Conservation (phyloP, 768 basidiomycete genomes). For the Mycena kentingensis region DNA sequence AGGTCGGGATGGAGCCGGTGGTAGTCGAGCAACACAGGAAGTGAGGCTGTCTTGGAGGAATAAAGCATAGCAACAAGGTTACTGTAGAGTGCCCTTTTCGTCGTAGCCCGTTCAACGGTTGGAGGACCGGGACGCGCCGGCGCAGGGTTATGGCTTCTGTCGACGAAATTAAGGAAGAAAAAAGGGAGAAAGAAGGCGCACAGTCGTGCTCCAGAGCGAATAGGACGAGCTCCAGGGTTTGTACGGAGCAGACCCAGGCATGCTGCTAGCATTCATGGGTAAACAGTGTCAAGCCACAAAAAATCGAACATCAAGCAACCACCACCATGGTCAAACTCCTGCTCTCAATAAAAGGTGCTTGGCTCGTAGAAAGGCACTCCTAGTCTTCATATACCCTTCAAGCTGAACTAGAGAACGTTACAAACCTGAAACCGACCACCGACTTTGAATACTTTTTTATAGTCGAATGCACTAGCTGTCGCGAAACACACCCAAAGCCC, state of each 20-base stretch:
- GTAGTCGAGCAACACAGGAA: constrained; percentile 49
- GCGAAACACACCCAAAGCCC: constrained; percentile 72
- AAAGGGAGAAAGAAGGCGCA: too few species aligned
- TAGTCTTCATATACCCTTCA: constrained; percentile 56
- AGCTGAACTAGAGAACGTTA: constrained; percentile 81
- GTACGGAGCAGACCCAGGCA: too few species aligned
- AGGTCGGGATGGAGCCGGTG: constrained; percentile 41
- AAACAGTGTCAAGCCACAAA: too few species aligned
- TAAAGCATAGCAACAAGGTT: constrained; percentile 45
- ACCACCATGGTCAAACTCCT: constrained; percentile 15
- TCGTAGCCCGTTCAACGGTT: constrained; percentile 27
- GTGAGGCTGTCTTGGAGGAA: constrained; percentile 31
- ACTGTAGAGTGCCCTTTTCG: constrained; percentile 37
- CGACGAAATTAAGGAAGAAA: too few species aligned
- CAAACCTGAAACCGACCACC: constrained; percentile 61
- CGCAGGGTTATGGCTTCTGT: too few species aligned
- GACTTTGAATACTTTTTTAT: constrained; percentile 78
- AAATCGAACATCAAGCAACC: background rate
- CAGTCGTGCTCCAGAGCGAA: too few species aligned
- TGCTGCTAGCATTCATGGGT: too few species aligned
- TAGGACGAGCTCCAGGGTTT: too few species aligned
- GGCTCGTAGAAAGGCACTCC: background rate
- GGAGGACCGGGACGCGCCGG: too few species aligned
- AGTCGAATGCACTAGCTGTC: constrained; percentile 81
- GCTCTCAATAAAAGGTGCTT: constrained; percentile 20